Percentiles rank a stretch among this genome's conserved stretches.
phyloP scores from a whole-genome alignment of 1,284 basidiomycete species.

The Cerrena zonata region DNA sequence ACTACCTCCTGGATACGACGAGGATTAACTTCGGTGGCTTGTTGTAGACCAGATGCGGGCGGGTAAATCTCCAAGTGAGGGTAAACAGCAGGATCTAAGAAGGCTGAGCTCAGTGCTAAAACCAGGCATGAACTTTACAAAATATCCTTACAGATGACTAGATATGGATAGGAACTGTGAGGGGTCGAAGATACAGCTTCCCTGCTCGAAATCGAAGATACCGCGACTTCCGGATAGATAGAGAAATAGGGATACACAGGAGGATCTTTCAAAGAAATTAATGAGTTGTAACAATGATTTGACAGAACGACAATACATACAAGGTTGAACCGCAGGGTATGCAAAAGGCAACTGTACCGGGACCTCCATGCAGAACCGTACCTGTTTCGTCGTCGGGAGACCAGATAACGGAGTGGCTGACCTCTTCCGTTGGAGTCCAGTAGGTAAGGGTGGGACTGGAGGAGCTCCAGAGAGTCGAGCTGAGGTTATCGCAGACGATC shows the following conservation, averaged over 20 bases:
- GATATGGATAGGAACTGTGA: constrained; percentile 6
- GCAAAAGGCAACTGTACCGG: constrained; percentile 10
- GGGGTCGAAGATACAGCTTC: constrained; percentile 1
- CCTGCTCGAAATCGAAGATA: not conserved
- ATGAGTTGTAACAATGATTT: not conserved
- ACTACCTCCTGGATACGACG: too few species aligned
- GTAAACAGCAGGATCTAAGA: constrained; percentile 29
- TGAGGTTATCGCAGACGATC: not conserved
- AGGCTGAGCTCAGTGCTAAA: not conserved
- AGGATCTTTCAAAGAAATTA: constrained; percentile 16
- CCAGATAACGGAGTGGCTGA: constrained; percentile 2
- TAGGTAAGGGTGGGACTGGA: constrained; percentile 5
- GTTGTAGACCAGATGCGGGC: not conserved
- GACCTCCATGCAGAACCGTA: constrained; percentile 6
- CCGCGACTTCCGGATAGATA: constrained; percentile 16
- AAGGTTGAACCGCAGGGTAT: constrained; percentile 20
- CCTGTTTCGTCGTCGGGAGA: constrained; percentile 1
- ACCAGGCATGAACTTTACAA: not conserved
- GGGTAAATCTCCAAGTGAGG: constrained; percentile 32
- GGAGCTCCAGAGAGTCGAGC: not conserved
- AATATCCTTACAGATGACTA: constrained; percentile 10
- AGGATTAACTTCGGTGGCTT: not conserved
- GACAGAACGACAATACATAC: constrained; percentile 11
- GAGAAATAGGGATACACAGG: constrained; percentile 27
- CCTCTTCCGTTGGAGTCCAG: not conserved